Base-by-base conservation (phyloP, 441 rosid species). In the Geranium incanum region DNA sequence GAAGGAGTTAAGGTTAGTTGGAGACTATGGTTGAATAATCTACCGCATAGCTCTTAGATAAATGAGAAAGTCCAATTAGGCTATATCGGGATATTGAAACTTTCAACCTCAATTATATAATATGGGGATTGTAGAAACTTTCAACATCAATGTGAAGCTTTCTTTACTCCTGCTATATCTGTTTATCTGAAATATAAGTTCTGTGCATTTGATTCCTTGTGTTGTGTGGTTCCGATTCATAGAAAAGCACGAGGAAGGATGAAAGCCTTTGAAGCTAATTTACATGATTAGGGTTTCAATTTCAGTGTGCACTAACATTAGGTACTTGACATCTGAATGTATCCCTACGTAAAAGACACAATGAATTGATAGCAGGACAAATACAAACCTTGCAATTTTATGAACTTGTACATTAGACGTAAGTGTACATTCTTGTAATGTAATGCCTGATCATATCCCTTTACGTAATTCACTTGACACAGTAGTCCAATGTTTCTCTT, bases 1-100 rank as follows among this genome's bases (percentile, higher is more conserved):
- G 97, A 93, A 81, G 97, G 98, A 75, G 88, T 84, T 71, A 91
- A 91, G 97, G 98, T 93, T 77, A 82, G 89, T 73, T 52, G 48
- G 43, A 28, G 36, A 75, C 68, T 43, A 21, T 21, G 23, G 5
- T 6, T 36, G 36, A 0, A 36, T 36, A 18, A 38, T 36, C 45
- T 60, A 16, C 59, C 5, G 0, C 59, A 12, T n/a, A 50, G 11
- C 59, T 50, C 16, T 16, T 50, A n/a, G 18, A 6, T 50, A 3
- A n/a, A 3, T n/a, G 59, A 50, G 59, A 50, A 68, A 67, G 39
- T 2, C 70, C 41, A 63, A 28, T 62, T 9, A 23, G 8, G 19
- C 39, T 48, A 7, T 62, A 55, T 71, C 18, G 38, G 59, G 19
- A 70, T 62, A 23, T 71, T 55, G 71, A 0, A 62, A 39, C 43